Conservation (phyloP, 2,329 filamentous ascomycete genomes). For the Leptosphaerulina australis region DNA sequence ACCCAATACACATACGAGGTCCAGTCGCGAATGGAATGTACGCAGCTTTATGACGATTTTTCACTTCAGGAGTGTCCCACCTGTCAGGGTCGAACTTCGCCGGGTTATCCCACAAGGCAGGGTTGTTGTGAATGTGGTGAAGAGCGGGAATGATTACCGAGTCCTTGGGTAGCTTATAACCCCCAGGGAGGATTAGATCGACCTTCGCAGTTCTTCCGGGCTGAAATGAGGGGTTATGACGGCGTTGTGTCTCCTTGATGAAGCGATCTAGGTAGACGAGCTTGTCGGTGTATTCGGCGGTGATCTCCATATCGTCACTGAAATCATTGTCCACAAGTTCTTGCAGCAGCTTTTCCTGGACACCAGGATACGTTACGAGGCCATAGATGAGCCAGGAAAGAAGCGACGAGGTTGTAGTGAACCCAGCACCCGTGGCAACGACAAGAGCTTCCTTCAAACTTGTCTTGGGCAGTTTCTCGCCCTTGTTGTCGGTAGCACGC, state of each 20-base stretch:
- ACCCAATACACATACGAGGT: conserved; percentile 65
- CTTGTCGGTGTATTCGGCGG: conserved; percentile 24
- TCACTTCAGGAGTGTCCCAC: conserved; percentile 22
- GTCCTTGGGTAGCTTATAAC: conserved; percentile 61
- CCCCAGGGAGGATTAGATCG: conserved; percentile 64
- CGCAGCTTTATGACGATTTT: conserved; percentile 48
- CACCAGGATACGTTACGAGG: conserved; percentile 25
- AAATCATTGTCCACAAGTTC: conserved; percentile 29
- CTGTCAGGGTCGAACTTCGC: conserved; percentile 62
- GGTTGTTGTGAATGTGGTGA: conserved; percentile 58
- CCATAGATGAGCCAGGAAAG: conserved; percentile 31
- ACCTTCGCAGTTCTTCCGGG: conserved; percentile 62
- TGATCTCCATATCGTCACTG: conserved; percentile 26
- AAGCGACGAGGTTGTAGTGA: conserved; percentile 31
- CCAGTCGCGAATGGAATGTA: conserved; percentile 67
- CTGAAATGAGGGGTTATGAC: conserved; percentile 48
- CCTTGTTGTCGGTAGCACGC: conserved; percentile 30
- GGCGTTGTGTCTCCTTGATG: conserved; percentile 33
- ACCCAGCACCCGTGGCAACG: conserved; percentile 27
- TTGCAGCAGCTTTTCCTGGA: conserved; percentile 29
- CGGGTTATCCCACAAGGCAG: conserved; percentile 64
- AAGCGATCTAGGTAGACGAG: conserved; percentile 29
- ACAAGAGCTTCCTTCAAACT: conserved; percentile 53
- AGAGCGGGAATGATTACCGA: conserved; percentile 60
- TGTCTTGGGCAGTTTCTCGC: conserved; percentile 27